Evolutionary conservation across 495 filamentous ascomycete species (phyloP), one percentile per base, ranked within the genome.

Genomic region (Penicillium diatomitis): DNA sequence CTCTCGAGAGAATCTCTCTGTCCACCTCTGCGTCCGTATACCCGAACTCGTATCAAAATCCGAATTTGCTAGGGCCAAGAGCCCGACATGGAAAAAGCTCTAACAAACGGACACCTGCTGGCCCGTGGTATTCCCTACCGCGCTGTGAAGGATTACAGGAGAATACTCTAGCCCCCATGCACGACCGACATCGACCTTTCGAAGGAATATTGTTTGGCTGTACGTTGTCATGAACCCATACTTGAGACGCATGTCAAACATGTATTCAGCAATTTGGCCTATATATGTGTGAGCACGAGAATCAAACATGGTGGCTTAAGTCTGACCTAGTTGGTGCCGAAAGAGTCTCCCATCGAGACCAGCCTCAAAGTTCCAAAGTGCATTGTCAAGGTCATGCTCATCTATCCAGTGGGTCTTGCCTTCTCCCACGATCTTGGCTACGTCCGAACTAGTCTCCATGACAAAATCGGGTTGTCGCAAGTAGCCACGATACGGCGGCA

Each of bases 121-220:
- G 33, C 43, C 43, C 6, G 43, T 4, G 6, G 33, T 36, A 30
- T n/a, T 46, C 36, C 43, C 43, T 46, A 32, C 36, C 11, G 34
- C 32, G 8, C 12, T 12, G 6, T 45, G 8, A 10, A n/a, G 6
- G 27, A 46, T 46, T n/a, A 46, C 43, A 7, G 43, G 43, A 36
- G 43, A 46, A 30, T 34, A 46, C 43, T 46, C 43, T 33, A 46
- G 43, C 27, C 11, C 33, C 43, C 32, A 46, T n/a, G 27, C 43
- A 3, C 32, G 33, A 36, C 32, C 27, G 20, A 46, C 32, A n/a
- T 46, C 43, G 4, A 8, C 32, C 32, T 46, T 46, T 35, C 43
- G 43, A 34, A 46, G 43, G 28, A 46, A 46, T 8, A 46, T 36
- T 9, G 42, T 44, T 12, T 34, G 10, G 30, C 34, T 32, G 31